Percentiles rank a stretch among this genome's conserved stretches.
These are phyloP conservation scores for Aspergillus kassunensis DNA, from an alignment of 495 filamentous ascomycete genomes.

Conservation along the genomic window DNA sequence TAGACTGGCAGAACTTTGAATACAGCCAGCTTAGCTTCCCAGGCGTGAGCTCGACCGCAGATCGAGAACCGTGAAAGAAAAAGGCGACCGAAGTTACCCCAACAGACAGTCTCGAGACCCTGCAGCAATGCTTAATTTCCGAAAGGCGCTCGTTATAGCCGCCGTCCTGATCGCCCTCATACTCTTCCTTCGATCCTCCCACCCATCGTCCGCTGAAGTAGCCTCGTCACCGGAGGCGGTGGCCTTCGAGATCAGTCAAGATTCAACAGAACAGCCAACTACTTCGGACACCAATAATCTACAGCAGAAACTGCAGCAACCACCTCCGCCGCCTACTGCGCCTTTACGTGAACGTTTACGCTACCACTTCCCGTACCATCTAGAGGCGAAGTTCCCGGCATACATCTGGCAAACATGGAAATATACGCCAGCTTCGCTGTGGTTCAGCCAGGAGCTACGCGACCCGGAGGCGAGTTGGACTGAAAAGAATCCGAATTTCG, in stretches of 20 bases:
- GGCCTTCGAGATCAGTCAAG: slow-evolving; percentile 3
- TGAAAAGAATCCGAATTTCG: slow-evolving; percentile 80
- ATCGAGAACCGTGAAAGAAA: slow-evolving; percentile 13
- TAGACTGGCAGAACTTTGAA: background rate
- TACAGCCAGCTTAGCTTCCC: background rate
- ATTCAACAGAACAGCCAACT: slow-evolving; percentile 10
- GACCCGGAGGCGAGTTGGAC: slow-evolving; percentile 88
- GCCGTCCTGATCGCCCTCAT: slow-evolving; percentile 64
- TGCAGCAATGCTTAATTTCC: slow-evolving; percentile 61
- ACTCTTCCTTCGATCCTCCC: slow-evolving; percentile 64
- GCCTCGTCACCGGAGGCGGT: slow-evolving; percentile 19
- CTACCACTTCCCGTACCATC: slow-evolving; percentile 91
- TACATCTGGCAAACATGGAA: slow-evolving; percentile 99
- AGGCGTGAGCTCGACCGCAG: background rate
- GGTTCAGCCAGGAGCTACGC: slow-evolving; percentile 72
- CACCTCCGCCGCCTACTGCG: slow-evolving; percentile 30
- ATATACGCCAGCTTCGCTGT: slow-evolving; percentile 72
- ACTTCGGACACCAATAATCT: slow-evolving; percentile 19
- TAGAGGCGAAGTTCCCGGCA: slow-evolving; percentile 82
- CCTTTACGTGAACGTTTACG: slow-evolving; percentile 78
- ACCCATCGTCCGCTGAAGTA: slow-evolving; percentile 30
- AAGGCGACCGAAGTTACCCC: too few relatives aligned
- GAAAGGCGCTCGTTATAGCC: slow-evolving; percentile 66
- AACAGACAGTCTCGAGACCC: background rate
- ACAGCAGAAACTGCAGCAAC: slow-evolving; percentile 37